A percentile compares a stretch with the other conserved stretches of the same genome.
These are phyloP conservation scores for Leccinum rimulosum DNA, from an alignment of 768 basidiomycete genomes.

Conservation along the genomic window DNA sequence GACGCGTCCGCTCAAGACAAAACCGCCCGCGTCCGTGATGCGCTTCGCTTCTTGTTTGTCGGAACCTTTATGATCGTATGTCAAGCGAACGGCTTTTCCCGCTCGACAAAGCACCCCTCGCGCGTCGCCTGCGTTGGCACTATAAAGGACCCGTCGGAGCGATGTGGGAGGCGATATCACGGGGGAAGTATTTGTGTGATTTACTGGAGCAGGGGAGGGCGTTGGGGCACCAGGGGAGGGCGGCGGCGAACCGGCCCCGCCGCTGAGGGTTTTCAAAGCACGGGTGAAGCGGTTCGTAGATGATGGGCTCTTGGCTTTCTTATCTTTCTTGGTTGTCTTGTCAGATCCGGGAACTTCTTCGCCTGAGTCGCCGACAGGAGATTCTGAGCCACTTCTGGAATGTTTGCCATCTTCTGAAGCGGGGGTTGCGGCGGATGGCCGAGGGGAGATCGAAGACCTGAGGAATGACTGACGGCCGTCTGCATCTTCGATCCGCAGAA, in stretches of 20 bases:
- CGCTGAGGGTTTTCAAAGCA: slow-evolving; percentile 52
- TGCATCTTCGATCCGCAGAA: slow-evolving; percentile 86
- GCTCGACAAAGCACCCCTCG: slow-evolving; percentile 88
- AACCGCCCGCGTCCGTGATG: slow-evolving; percentile 96
- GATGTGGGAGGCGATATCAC: slow-evolving; percentile 44
- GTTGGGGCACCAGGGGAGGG: slow-evolving; percentile 9
- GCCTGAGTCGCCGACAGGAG: slow-evolving; percentile 44
- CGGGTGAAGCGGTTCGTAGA: slow-evolving; percentile 52
- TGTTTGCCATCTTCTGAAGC: slow-evolving; percentile 31
- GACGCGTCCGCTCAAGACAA: slow-evolving; percentile 97
- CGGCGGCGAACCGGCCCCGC: slow-evolving; percentile 23
- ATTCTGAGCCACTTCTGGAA: slow-evolving; percentile 38
- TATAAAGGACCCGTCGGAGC: slow-evolving; percentile 80
- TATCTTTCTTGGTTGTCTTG: slow-evolving; percentile 38
- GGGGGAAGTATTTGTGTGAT: slow-evolving; percentile 30
- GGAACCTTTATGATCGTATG: slow-evolving; percentile 98
- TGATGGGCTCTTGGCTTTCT: slow-evolving; percentile 39
- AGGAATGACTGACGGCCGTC: slow-evolving; percentile 73
- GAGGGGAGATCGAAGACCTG: slow-evolving; percentile 26
- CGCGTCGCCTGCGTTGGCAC: slow-evolving; percentile 96
- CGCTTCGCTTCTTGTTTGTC: slow-evolving; percentile 97
- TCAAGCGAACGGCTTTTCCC: slow-evolving; percentile 88
- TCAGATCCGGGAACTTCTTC: slow-evolving; percentile 32
- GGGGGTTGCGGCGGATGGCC: slow-evolving; percentile 33
- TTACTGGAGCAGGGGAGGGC: slow-evolving; percentile 22